phyloP scores from a whole-genome alignment of 2,329 filamentous ascomycete genomes.

The Massarina eburnea region DNA sequence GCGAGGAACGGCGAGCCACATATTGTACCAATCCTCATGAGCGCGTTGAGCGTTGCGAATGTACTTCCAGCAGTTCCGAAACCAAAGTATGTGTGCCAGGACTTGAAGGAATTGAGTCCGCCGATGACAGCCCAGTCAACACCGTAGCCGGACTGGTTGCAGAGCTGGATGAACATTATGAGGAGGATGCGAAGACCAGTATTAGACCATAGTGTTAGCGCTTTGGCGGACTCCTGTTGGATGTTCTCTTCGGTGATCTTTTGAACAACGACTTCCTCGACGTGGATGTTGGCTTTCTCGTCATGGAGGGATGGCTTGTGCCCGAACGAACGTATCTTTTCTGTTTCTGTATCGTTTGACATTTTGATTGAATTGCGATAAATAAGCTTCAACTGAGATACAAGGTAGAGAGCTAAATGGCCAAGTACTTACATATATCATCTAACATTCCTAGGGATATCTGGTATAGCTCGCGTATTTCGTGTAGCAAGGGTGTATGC shows the following conservation, averaged over 20 bases:
- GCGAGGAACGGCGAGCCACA: no score
- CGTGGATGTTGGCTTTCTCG: conserved; percentile 24
- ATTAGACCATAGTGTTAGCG: conserved; percentile 45
- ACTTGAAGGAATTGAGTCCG: conserved; percentile 48
- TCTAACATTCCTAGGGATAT: no score
- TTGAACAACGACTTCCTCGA: conserved; percentile 50
- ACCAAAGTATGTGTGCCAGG: conserved; percentile 49
- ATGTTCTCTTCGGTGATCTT: conserved; percentile 52
- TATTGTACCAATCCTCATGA: no score
- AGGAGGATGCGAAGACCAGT: conserved; percentile 46
- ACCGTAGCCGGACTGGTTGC: conserved; percentile 52
- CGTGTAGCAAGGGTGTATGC: no score
- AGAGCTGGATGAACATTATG: conserved; percentile 52
- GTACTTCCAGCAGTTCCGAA: conserved; percentile 46
- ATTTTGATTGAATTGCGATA: no score
- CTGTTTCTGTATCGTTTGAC: no score
- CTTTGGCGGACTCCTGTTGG: conserved; percentile 45
- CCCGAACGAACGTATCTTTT: conserved; percentile 1
- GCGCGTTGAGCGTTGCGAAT: conserved; percentile 50
- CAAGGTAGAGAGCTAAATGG: no score
- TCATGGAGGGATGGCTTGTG: conserved; percentile 1
- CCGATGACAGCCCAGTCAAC: conserved; percentile 55
- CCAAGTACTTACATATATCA: no score
- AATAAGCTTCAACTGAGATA: no score
- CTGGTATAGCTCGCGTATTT: no score